Evolutionary conservation across 148 eudicot species (phyloP).

Genomic region (Camellia sinensis): DNA sequence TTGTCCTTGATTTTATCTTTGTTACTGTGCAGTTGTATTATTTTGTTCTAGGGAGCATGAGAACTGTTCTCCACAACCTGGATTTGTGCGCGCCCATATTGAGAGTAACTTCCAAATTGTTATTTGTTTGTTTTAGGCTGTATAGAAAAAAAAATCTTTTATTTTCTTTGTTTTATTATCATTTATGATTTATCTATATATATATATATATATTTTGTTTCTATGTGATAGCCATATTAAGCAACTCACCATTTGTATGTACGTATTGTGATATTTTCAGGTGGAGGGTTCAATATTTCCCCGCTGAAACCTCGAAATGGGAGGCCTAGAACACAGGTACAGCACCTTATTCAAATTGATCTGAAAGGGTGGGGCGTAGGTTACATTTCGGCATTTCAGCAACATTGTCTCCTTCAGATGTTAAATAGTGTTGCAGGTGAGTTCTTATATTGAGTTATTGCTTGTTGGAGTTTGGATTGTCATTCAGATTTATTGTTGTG

Average conservation of each 20-base stretch:
- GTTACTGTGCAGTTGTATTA: slow-evolving; percentile 72
- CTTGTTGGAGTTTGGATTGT: neutral
- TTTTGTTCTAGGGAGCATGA: slow-evolving; percentile 95
- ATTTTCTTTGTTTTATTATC: neutral
- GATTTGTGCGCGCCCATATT: slow-evolving; percentile 94
- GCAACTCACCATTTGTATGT: neutral
- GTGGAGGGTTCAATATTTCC: slow-evolving; percentile 96
- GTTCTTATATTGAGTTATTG: slow-evolving; percentile 15
- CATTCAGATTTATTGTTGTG: neutral
- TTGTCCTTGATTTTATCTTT: slow-evolving; percentile 11
- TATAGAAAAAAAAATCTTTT: neutral
- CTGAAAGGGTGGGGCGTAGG: slow-evolving; percentile 98
- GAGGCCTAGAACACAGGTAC: slow-evolving; percentile 90
- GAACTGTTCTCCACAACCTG: slow-evolving; percentile 93
- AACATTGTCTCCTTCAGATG: slow-evolving; percentile 94
- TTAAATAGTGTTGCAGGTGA: slow-evolving; percentile 94
- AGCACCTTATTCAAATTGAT: slow-evolving; percentile 99
- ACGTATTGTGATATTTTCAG: slow-evolving; percentile 37
- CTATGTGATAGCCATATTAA: neutral
- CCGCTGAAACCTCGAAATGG: slow-evolving; percentile 88
- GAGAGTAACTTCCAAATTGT: slow-evolving; percentile 62
- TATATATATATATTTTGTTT: neutral
- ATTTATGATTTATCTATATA: slow-evolving; percentile 3
- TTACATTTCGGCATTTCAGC: slow-evolving; percentile 86
- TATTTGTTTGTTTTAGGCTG: slow-evolving; percentile 19